phyloP scores from a whole-genome alignment of 2,329 filamentous ascomycete genomes.

The Clonostachys rosea region DNA sequence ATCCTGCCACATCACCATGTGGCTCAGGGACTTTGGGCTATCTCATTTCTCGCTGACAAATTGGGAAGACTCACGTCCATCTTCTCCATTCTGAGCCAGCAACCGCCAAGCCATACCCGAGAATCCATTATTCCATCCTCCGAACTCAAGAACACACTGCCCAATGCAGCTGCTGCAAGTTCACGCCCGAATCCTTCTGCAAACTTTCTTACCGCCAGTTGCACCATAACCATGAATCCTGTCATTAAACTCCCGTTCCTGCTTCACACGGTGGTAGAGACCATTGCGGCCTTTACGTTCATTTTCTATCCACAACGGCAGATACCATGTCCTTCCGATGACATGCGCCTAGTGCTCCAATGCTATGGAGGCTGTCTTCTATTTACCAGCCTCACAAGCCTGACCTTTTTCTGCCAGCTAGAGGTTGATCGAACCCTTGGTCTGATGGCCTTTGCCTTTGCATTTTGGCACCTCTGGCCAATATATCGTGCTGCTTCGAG shows the following conservation, averaged over 20 bases:
- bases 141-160: too few species aligned
- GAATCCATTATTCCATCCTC: too few species aligned
- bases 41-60: too few species aligned
- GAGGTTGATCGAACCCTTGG: constrained; percentile 21
- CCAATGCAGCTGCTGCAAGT: too few species aligned
- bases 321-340: constrained; percentile 28
- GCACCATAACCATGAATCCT: constrained; percentile 3
- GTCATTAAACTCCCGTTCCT: constrained; percentile 23
- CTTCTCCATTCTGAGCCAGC: too few species aligned
- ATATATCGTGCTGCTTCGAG: constrained; percentile 33
- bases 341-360: constrained; percentile 35
- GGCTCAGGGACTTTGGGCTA: too few species aligned
- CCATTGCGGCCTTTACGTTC: constrained; percentile 38
- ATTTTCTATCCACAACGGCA: constrained; percentile 34
- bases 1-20: too few species aligned
- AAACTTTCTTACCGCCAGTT: background rate
- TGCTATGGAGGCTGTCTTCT: constrained; percentile 43
- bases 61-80: too few species aligned
- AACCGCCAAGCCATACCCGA: too few species aligned
- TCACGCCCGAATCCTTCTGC: too few species aligned
- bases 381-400: constrained; percentile 35
- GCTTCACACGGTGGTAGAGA: constrained; percentile 31
- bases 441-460: constrained; percentile 31
- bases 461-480: constrained; percentile 44
- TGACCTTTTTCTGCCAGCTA: constrained; percentile 23